Base-by-base conservation (phyloP, 768 basidiomycete species). In the Suillus placidus region DNA sequence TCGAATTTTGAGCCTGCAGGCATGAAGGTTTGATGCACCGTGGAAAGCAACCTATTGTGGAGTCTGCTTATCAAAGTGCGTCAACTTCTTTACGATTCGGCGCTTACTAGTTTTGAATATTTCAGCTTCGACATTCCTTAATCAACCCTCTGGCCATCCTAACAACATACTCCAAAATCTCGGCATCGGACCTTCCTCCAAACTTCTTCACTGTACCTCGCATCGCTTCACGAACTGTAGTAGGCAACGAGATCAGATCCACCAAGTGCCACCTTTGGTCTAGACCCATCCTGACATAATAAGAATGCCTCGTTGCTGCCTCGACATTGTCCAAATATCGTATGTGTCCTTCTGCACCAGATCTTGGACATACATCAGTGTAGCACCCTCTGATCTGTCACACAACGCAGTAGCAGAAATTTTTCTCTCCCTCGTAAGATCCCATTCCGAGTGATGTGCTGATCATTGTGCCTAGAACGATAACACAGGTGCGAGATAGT, bases 351-450 rank as follows among this genome's bases (percentile, higher is more conserved):
- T 77, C 16, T 77, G 76, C n/a, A 98, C 87, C 49, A 92, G 81
- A 74, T 97, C 87, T 74, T 98, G 97, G 18, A 99, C 95, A 70
- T 98, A 97, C 0, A 86, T 83, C 65, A 93, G 88, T 68, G 85
- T 84, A 35, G 77, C 76, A 20, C 88, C 88, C 70, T 88, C 86
- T 0, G 83, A 84, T 1, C 89, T 89, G 72, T 98, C 95, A 91
- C 0, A 95, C 93, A 3, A 87, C 83, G 13, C 88, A 84, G 69
- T 94, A 92, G 18, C 18, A 7, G 7, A 34, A 2, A 8, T 12
- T 74, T 6, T 80, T 79, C 10, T 72, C 66, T 2, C 71, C 47
- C 2, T 73, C 77, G 63, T 87, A 85, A 10, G 72, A 61, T 16
- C 71, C 93, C 94, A 97, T 71, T 97, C 93, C 0, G 77, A 40